Base-by-base conservation (phyloP, 208 protist genomes). In the Phytomonas serpens region DNA sequence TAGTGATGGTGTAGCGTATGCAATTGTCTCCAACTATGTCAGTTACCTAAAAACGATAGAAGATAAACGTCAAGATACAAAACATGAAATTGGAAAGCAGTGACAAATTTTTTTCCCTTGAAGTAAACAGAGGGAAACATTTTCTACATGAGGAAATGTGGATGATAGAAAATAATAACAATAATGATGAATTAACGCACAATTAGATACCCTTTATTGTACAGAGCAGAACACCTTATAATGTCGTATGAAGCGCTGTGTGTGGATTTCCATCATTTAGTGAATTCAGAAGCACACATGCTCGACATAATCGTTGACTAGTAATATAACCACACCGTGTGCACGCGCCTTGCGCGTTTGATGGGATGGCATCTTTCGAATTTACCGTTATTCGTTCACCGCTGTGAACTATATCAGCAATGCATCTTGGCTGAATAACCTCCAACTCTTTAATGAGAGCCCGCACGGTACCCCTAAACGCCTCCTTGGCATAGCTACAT, bases 401-500 rank as follows among this genome's bases (percentile, higher is more conserved):
- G 10, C 86, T 87, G 69, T 91, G 84, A 69, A 99, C 95, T 33
- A 95, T 97, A 73, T 98, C 93, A 7, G 85, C 75, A 70, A 99
- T 98, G 63, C 85, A 89, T 30, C 83, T 81, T 19, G 97, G 96
- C 67, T 91, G 83, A 10, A 98, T 69, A 5, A 71, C 73, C 79
- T 99, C 97, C 61, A 99, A 67, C 63, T 98, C 93, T 76, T 99
- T 98, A 29, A 99, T 75, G 19, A 98, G 89, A 64, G 86, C 86
- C 9, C 98, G 91, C 32, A 90, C 95, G 69, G 89, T 88, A 42
- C 96, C 96, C n/a, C 98, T 85, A 74, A 98, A 99, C 9, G 98
- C 97, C 71, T 98, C 97, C 32, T 96, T 96, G 16, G 94, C 89
- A 75, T 99, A 99, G 4, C 93, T 97, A 84, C 97, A 99, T 79